Percentiles rank a stretch among this genome's conserved stretches.
phyloP scores from a whole-genome alignment of 2,329 filamentous ascomycete species.

The Pyrenophora tritici-repentis region DNA sequence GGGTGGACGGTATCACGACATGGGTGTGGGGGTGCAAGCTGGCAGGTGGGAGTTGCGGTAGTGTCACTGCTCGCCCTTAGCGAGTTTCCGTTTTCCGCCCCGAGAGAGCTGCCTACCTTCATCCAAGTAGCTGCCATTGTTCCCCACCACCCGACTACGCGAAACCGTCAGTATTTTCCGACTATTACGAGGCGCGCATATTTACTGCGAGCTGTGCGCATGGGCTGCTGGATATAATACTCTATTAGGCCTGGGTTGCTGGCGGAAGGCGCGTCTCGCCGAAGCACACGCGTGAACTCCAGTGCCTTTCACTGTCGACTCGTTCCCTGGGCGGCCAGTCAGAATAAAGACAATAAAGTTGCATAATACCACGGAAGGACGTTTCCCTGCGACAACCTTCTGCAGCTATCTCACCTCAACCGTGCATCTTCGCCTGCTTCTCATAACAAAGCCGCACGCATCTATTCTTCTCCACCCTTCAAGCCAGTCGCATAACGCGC shows the following conservation, averaged over 20 bases:
- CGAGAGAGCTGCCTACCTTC: slow-evolving; percentile 15
- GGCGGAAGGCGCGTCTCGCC: slow-evolving; percentile 38
- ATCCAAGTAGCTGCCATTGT: slow-evolving; percentile 13
- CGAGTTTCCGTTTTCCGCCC: slow-evolving; percentile 26
- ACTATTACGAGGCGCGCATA: slow-evolving; percentile 24
- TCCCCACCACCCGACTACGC: slow-evolving; percentile 16
- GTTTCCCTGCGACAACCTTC: slow-evolving; percentile 10
- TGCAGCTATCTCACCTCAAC: slow-evolving; percentile 9
- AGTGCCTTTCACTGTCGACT: slow-evolving; percentile 22
- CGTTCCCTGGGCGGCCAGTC: slow-evolving; percentile 18
- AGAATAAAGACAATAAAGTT: slow-evolving; percentile 34
- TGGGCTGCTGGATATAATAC: slow-evolving; percentile 29
- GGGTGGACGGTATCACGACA: slow-evolving; percentile 35
- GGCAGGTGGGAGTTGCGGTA: slow-evolving; percentile 19
- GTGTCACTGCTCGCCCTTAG: slow-evolving; percentile 14
- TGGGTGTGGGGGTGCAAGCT: slow-evolving; percentile 28
- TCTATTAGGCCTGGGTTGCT: slow-evolving; percentile 30
- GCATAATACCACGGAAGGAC: slow-evolving; percentile 27
- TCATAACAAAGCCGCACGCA: slow-evolving; percentile 11
- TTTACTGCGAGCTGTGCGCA: slow-evolving; percentile 26
- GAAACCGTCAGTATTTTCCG: slow-evolving; percentile 17
- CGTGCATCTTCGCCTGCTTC: slow-evolving; percentile 16
- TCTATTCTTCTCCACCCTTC: slow-evolving; percentile 9
- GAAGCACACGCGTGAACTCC: slow-evolving; percentile 25
- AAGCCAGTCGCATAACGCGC: slow-evolving; percentile 23